A percentile compares a stretch with the other conserved stretches of the same genome.
These are phyloP conservation scores for Globisporangium okanoganense DNA, from an alignment of 352 stramenopile genomes.

Conservation along the genomic window DNA sequence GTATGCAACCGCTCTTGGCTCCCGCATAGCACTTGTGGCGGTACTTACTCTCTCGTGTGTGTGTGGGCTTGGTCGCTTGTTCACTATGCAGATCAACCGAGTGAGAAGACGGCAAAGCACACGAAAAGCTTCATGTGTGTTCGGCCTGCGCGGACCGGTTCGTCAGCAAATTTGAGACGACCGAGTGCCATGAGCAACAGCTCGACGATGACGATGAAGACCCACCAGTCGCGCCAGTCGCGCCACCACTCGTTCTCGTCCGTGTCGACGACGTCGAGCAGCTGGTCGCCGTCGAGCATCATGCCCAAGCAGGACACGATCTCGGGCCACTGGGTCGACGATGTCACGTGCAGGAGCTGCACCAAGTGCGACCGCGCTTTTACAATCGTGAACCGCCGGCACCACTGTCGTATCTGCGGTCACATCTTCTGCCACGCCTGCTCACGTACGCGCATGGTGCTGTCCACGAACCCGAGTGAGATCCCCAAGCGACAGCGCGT, in stretches of 20 bases:
- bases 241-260: constrained; percentile 53
- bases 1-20: neutral
- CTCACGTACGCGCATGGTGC: constrained; percentile 75
- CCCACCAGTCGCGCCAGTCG: constrained; percentile 13
- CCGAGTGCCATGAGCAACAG: constrained; percentile 7
- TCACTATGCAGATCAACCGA: neutral
- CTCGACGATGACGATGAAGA: constrained; percentile 3
- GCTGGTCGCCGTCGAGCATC: constrained; percentile 51
- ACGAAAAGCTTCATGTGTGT: constrained; percentile 35
- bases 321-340: constrained; percentile 67
- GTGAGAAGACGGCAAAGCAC: neutral
- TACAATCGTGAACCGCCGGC: constrained; percentile 69
- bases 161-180: constrained; percentile 1
- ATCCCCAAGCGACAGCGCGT: constrained; percentile 70
- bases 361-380: constrained; percentile 67
- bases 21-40: neutral
- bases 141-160: constrained; percentile 19
- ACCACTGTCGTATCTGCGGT: constrained; percentile 81
- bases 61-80: too few relatives aligned
- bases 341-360: constrained; percentile 46
- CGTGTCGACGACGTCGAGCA: constrained; percentile 64
- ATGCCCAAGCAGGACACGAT: constrained; percentile 47
- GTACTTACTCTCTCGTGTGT: neutral
- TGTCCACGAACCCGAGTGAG: constrained; percentile 62
- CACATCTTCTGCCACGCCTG: constrained; percentile 82